phyloP scores from a whole-genome alignment of 2,329 filamentous ascomycete species.

The Penicillium griseofulvum region DNA sequence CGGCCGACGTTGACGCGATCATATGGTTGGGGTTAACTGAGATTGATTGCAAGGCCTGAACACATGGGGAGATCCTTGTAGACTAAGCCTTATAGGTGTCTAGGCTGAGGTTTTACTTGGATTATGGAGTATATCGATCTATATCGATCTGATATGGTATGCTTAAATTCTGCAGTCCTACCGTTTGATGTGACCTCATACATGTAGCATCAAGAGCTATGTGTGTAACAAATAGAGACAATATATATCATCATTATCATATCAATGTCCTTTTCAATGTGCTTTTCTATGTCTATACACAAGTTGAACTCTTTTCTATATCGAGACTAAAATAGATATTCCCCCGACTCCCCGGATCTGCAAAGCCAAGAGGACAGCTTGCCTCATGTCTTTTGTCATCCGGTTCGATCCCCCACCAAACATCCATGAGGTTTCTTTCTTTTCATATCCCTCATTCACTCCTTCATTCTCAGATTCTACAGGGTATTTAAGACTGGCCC shows the following conservation, averaged over 20 bases:
- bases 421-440: conserved; percentile 5
- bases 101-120: not conserved
- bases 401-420: conserved; percentile 3
- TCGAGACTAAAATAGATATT: not conserved
- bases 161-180: not conserved
- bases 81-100: too few species aligned
- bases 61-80: too few species aligned
- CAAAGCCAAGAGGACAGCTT: conserved; percentile 14
- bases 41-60: not conserved
- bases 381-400: conserved; percentile 11
- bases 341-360: conserved; percentile 4
- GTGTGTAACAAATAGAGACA: not conserved
- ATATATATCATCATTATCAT: not conserved
- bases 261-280: not conserved
- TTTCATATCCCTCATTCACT: conserved; percentile 16
- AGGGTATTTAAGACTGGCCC: not conserved
- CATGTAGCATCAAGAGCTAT: not conserved
- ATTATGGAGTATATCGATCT: too few species aligned
- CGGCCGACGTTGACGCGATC: not conserved
- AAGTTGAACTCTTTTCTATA: not conserved
- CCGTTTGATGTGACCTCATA: conserved; percentile 3
- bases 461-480: not conserved
- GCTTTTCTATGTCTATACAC: not conserved
- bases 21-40: not conserved
- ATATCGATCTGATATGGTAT: not conserved